phyloP scores from a whole-genome alignment of 2,329 filamentous ascomycete species.

The Aureobasidium leucospermi region DNA sequence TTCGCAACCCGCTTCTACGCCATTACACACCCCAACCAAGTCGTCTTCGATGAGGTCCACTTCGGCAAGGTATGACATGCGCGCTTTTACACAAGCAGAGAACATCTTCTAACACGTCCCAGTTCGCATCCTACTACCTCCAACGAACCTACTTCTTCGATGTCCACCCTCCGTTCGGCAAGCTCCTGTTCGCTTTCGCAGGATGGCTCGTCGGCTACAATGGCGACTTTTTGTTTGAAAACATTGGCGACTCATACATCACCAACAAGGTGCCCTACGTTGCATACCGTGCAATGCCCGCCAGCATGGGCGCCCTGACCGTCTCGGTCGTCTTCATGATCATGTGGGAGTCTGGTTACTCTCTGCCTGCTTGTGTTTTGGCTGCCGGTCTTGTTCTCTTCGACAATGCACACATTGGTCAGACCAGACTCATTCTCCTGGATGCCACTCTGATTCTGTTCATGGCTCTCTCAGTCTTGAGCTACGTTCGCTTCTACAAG shows the following conservation, averaged over 20 bases:
- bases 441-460: constrained; percentile 91
- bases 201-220: constrained; percentile 98
- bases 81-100: not conserved
- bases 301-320: constrained; percentile 82
- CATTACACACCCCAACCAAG: constrained; percentile 89
- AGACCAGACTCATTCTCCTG: constrained; percentile 88
- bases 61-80: constrained; percentile 77
- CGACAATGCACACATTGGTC: constrained; percentile 95
- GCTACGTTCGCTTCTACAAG: constrained; percentile 98
- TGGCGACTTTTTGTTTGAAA: constrained; percentile 95
- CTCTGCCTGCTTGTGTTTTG: constrained; percentile 81
- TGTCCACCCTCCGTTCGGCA: constrained; percentile 95
- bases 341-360: constrained; percentile 99
- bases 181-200: constrained; percentile 93
- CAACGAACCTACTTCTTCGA: constrained; percentile 99
- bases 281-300: constrained; percentile 87
- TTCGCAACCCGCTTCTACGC: constrained; percentile 94
- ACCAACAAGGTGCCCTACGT: constrained; percentile 96
- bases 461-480: constrained; percentile 90
- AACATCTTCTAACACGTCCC: not conserved
- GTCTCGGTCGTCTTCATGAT: constrained; percentile 92
- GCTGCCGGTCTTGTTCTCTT: constrained; percentile 82
- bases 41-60: constrained; percentile 98
- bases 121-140: constrained; percentile 67
- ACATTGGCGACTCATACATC: constrained; percentile 98